phyloP scores from a whole-genome alignment of 2,329 filamentous ascomycete species.

The Xylariaceae sp. region DNA sequence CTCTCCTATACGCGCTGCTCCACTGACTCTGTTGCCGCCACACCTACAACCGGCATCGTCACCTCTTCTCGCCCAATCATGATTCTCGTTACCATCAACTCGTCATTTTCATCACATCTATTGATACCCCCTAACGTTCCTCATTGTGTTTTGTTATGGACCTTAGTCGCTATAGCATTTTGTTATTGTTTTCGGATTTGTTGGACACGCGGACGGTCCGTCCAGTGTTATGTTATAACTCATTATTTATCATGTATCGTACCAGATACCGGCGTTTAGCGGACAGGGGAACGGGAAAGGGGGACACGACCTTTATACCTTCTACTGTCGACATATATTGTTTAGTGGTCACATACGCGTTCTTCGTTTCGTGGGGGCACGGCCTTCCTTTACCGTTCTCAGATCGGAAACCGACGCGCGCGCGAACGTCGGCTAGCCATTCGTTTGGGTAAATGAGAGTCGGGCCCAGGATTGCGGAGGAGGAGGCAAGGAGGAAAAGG shows the following conservation, averaged over 20 bases:
- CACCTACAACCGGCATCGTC: conserved; percentile 1
- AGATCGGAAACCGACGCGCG: no score
- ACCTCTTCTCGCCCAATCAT: conserved; percentile 2
- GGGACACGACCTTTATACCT: conserved; percentile 9
- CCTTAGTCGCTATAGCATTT: conserved; percentile 32
- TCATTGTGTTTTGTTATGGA: conserved; percentile 24
- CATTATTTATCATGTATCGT: conserved; percentile 29
- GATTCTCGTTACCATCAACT: conserved; percentile 1
- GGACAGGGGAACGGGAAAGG: conserved; percentile 17
- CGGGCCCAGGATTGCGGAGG: no score
- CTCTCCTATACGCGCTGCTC: not conserved
- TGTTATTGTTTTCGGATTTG: conserved; percentile 33
- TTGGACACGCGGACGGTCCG: conserved; percentile 13
- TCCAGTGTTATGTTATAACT: conserved; percentile 24
- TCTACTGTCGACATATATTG: conserved; percentile 29
- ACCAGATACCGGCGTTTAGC: conserved; percentile 29
- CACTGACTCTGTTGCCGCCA: not conserved
- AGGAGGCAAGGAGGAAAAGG: no score
- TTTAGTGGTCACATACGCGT: conserved; percentile 15
- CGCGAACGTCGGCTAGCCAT: no score
- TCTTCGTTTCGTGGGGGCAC: no score
- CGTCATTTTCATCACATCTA: conserved; percentile 31
- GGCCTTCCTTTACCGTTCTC: no score
- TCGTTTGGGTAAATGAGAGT: no score
- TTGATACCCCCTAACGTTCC: conserved; percentile 37